phyloP scores from a whole-genome alignment of 2,329 filamentous ascomycete species.

The Calonectria pauciramosa region DNA sequence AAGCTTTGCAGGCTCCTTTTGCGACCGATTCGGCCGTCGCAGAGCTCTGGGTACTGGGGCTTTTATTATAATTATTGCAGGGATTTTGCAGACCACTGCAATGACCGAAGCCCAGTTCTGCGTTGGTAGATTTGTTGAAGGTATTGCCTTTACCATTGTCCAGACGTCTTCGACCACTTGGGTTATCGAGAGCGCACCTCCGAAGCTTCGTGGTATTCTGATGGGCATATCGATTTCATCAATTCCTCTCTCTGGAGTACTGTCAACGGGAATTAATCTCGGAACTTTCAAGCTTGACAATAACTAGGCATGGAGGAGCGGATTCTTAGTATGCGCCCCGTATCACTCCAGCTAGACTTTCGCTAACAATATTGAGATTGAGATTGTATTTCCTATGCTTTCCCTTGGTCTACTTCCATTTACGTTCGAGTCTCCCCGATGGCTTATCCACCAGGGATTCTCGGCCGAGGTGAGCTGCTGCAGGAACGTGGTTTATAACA shows the following conservation, averaged over 20 bases:
- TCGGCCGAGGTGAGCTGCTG: neutral
- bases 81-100: neutral
- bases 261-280: neutral
- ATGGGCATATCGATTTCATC: neutral
- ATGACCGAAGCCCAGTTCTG: neutral
- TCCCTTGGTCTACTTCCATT: neutral
- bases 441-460: neutral
- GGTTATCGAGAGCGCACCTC: neutral
- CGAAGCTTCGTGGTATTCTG: neutral
- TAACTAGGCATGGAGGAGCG: neutral
- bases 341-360: neutral
- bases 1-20: neutral
- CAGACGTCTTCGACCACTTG: neutral
- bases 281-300: neutral
- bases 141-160: neutral
- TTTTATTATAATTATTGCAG: neutral
- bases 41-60: neutral
- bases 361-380: neutral
- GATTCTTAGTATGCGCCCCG: neutral
- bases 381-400: neutral
- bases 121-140: neutral
- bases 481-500: no score
- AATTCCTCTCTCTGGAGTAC: neutral
- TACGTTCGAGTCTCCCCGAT: neutral
- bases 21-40: neutral